Conservation (phyloP, 2,329 filamentous ascomycete species). For the Colletotrichum sp. region DNA sequence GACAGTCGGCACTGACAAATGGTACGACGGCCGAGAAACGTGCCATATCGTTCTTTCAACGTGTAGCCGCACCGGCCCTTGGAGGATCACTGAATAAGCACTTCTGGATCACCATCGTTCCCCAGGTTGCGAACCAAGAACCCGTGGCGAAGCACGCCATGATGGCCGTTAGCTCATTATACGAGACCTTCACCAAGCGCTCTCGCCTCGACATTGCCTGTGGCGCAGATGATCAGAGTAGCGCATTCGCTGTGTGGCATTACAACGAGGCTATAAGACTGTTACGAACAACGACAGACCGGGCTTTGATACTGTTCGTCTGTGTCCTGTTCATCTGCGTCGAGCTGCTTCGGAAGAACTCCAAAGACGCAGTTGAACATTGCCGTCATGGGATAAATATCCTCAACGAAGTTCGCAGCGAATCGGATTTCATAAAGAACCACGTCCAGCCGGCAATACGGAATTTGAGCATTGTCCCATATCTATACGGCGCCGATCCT, state of each 20-base stretch:
- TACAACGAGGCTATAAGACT: constrained; percentile 21
- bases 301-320: constrained; percentile 17
- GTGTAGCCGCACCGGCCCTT: constrained; percentile 19
- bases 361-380: background rate
- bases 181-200: constrained; percentile 1
- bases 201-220: background rate
- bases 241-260: constrained; percentile 16
- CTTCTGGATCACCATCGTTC: constrained; percentile 25
- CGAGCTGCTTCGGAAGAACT: background rate
- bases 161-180: constrained; percentile 23
- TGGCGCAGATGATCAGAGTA: background rate
- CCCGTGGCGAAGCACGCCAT: constrained; percentile 26
- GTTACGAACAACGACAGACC: constrained; percentile 11
- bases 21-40: constrained; percentile 5
- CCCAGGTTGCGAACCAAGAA: constrained; percentile 19
- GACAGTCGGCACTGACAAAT: background rate
- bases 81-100: constrained; percentile 22
- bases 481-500: background rate
- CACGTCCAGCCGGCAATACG: background rate
- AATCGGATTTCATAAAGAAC: background rate
- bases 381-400: constrained; percentile 8
- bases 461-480: background rate
- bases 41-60: constrained; percentile 21
- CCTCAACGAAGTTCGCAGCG: background rate
- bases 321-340: constrained; percentile 25